phyloP scores from a whole-genome alignment of 1,284 basidiomycete species.

The Fistulina hepatica region DNA sequence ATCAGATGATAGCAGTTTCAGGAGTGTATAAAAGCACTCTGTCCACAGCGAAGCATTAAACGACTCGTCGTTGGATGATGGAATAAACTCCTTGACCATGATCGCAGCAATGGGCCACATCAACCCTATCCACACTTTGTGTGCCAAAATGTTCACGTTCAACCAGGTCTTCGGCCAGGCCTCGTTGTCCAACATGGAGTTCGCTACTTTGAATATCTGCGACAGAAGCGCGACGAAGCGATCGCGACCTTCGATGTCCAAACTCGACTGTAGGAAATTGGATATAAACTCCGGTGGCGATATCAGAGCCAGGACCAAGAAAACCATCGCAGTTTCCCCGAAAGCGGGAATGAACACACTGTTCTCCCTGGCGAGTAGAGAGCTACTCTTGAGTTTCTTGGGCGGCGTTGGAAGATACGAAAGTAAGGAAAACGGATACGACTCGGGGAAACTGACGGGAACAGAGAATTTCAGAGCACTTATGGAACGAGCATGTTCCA shows the following conservation, averaged over 20 bases:
- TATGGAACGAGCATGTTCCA: slow-evolving; percentile 58
- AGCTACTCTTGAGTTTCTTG: slow-evolving; percentile 30
- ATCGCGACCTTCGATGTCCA: slow-evolving; percentile 83
- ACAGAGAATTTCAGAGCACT: slow-evolving; percentile 50
- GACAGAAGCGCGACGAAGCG: slow-evolving; percentile 63
- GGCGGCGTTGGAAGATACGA: slow-evolving; percentile 51
- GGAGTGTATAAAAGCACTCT: slow-evolving; percentile 71
- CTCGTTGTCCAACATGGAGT: slow-evolving; percentile 78
- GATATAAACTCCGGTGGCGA: slow-evolving; percentile 71
- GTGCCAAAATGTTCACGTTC: slow-evolving; percentile 84
- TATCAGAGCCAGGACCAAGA: slow-evolving; percentile 74
- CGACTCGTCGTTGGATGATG: slow-evolving; percentile 47
- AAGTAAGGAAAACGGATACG: slow-evolving; percentile 85
- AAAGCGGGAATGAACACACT: slow-evolving; percentile 66
- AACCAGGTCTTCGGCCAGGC: slow-evolving; percentile 91
- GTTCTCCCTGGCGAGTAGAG: slow-evolving; percentile 31
- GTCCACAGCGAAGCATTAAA: slow-evolving; percentile 81
- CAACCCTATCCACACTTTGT: slow-evolving; percentile 83
- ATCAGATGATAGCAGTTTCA: slow-evolving; percentile 80
- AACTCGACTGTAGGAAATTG: slow-evolving; percentile 66
- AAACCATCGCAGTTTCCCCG: slow-evolving; percentile 80
- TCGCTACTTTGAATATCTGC: slow-evolving; percentile 74
- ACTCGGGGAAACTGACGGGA: slow-evolving; percentile 86
- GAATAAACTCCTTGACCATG: slow-evolving; percentile 76
- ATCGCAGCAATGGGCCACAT: slow-evolving; percentile 74